phyloP scores from a whole-genome alignment of 2,329 filamentous ascomycete genomes.

The Rachicladosporium sp. region DNA sequence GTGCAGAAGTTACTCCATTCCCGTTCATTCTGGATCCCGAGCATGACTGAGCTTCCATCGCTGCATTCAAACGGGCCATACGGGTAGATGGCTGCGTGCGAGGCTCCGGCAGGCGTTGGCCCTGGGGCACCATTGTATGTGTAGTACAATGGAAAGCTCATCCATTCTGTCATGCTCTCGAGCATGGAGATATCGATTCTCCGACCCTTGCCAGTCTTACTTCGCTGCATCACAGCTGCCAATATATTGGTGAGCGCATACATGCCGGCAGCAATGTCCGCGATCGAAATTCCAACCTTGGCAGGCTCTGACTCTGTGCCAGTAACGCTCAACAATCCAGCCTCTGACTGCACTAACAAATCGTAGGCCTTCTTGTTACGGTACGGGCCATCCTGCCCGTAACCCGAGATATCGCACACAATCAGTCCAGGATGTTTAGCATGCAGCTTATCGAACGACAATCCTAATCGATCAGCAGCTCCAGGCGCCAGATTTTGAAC shows the following conservation, averaged over 20 bases:
- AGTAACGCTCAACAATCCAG: conserved; percentile 40
- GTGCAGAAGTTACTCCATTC: conserved; percentile 40
- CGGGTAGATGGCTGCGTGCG: conserved; percentile 42
- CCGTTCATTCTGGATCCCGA: conserved; percentile 43
- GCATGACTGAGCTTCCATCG: conserved; percentile 35
- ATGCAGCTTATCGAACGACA: conserved; percentile 35
- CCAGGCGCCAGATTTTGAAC: conserved; percentile 44
- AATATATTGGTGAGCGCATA: conserved; percentile 42
- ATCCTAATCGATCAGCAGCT: conserved; percentile 35
- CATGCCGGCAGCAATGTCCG: conserved; percentile 42
- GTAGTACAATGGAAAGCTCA: conserved; percentile 40
- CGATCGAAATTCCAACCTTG: conserved; percentile 44
- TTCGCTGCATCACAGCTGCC: conserved; percentile 34
- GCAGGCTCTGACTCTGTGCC: conserved; percentile 33
- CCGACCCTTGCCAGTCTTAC: conserved; percentile 35
- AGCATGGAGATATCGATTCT: conserved; percentile 44
- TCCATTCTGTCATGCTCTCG: conserved; percentile 45
- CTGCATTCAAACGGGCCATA: conserved; percentile 41
- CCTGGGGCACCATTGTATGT: conserved; percentile 31
- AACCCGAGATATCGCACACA: conserved; percentile 44
- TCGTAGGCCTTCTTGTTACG: conserved; percentile 45
- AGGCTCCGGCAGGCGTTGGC: conserved; percentile 34
- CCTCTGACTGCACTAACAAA: conserved; percentile 43
- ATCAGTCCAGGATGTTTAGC: conserved; percentile 34
- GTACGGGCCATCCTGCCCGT: conserved; percentile 40